Conservation (phyloP, 2,329 filamentous ascomycete species). For the Atkinsonella texensis region DNA sequence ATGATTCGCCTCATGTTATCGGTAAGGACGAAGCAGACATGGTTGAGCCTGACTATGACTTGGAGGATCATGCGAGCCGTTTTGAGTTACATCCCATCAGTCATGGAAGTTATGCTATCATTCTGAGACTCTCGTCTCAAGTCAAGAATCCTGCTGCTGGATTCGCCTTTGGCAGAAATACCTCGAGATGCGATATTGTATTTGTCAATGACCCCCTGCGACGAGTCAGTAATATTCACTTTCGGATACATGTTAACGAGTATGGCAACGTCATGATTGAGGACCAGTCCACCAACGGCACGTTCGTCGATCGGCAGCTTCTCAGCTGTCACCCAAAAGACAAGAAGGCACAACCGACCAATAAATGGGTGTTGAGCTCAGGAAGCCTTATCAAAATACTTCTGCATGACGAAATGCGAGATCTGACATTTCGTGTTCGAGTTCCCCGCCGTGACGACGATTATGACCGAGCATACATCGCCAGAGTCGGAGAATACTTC, state of each 20-base stretch:
- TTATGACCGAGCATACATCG: constrained; percentile 51
- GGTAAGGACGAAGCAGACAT: constrained; percentile 35
- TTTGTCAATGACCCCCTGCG: constrained; percentile 54
- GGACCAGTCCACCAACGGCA: constrained; percentile 93
- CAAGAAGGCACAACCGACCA: constrained; percentile 16
- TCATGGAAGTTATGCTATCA: constrained; percentile 54
- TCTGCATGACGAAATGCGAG: constrained; percentile 36
- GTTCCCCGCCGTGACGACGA: constrained; percentile 64
- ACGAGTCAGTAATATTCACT: constrained; percentile 88
- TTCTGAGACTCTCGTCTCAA: constrained; percentile 63
- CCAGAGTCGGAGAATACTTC: constrained; percentile 60
- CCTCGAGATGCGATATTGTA: constrained; percentile 56
- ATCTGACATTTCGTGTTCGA: constrained; percentile 74
- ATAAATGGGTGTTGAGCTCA: constrained; percentile 51
- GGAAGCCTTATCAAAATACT: constrained; percentile 64
- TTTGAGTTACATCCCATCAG: constrained; percentile 34
- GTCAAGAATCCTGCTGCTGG: constrained; percentile 59
- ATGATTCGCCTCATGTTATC: constrained; percentile 37
- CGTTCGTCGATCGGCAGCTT: constrained; percentile 63
- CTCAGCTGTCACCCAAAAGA: constrained; percentile 36
- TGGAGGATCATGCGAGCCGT: constrained; percentile 36
- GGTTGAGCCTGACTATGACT: constrained; percentile 38
- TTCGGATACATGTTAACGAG: constrained; percentile 83
- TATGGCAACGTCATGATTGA: constrained; percentile 82
- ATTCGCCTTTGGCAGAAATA: constrained; percentile 79